phyloP scores from a whole-genome alignment of 805 yeast species.

The Starmerella bacillaris region DNA sequence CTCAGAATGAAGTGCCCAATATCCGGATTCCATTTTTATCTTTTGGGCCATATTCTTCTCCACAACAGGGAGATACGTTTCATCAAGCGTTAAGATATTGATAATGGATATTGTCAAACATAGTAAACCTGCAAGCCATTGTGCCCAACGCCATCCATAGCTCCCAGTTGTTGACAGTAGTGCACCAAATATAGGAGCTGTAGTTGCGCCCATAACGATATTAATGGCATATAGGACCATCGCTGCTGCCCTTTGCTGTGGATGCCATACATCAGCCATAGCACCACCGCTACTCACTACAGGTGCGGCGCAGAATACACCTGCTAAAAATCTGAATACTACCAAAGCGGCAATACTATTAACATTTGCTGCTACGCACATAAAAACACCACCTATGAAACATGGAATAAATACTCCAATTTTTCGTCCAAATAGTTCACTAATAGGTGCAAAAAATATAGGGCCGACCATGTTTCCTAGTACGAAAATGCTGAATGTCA shows the following conservation, averaged over 20 bases:
- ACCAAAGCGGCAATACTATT: conserved; percentile 21
- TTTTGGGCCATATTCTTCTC: conserved; percentile 46
- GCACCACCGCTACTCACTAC: conserved; percentile 13
- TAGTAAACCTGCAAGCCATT: conserved; percentile 34
- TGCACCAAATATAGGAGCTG: conserved; percentile 20
- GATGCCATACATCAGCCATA: conserved; percentile 18
- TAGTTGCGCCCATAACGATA: conserved; percentile 10
- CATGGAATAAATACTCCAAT: conserved; percentile 36
- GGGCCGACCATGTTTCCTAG: conserved; percentile 90
- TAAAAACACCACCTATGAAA: conserved; percentile 21
- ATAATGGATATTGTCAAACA: conserved; percentile 21
- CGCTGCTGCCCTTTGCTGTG: conserved; percentile 18
- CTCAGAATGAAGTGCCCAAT: conserved; percentile 69
- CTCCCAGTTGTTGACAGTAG: conserved; percentile 25
- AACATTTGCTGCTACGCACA: conserved; percentile 13
- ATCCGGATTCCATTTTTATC: conserved; percentile 60
- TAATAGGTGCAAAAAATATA: conserved; percentile 67
- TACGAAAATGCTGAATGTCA: conserved; percentile 65
- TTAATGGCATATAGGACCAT: conserved; percentile 8
- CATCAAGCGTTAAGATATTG: conserved; percentile 24
- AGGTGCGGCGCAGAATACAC: conserved; percentile 63
- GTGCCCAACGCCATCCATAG: conserved; percentile 42
- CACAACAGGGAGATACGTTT: conserved; percentile 29
- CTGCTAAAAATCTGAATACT: conserved; percentile 64
- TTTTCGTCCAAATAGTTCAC: conserved; percentile 62